These are phyloP conservation scores for Rosa rugosa DNA, from an alignment of 306 rosid species.

Conservation along the genomic window DNA sequence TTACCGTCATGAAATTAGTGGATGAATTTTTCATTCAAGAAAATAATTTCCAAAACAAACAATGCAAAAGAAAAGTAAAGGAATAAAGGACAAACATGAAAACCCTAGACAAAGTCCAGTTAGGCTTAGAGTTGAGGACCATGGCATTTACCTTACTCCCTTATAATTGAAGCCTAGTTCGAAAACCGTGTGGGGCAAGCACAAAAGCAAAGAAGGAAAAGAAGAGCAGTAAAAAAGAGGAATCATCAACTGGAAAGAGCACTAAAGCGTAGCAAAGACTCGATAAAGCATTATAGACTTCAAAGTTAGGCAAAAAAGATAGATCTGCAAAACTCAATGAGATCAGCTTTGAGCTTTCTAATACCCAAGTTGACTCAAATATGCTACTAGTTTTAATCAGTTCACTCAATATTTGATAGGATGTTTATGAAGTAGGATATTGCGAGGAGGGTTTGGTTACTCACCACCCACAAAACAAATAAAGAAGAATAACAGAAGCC, in stretches of 20 bases:
- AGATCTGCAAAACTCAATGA: background rate
- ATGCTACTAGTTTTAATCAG: background rate
- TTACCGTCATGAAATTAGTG: too few relatives aligned
- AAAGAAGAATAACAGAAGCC: background rate
- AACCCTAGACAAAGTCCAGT: background rate
- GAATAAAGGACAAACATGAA: background rate
- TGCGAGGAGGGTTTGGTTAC: background rate
- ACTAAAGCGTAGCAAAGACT: slow-evolving; percentile 10
- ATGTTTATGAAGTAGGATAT: background rate
- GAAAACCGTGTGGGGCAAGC: slow-evolving; percentile 24
- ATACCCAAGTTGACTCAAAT: background rate
- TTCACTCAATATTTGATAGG: background rate
- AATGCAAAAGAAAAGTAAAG: background rate
- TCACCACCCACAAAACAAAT: background rate
- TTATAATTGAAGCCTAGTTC: slow-evolving; percentile 12
- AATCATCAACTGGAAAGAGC: slow-evolving; percentile 15
- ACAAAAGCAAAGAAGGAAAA: slow-evolving; percentile 2
- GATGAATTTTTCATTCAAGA: background rate
- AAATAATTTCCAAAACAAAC: background rate
- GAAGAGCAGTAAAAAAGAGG: slow-evolving; percentile 1
- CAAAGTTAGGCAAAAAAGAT: slow-evolving; percentile 12
- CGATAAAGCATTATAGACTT: slow-evolving; percentile 5
- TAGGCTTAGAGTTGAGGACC: background rate
- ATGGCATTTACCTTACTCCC: slow-evolving; percentile 6
- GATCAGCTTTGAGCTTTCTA: background rate